phyloP scores from a whole-genome alignment of 2,329 filamentous ascomycete genomes.

The Aspergillus phoenicis region DNA sequence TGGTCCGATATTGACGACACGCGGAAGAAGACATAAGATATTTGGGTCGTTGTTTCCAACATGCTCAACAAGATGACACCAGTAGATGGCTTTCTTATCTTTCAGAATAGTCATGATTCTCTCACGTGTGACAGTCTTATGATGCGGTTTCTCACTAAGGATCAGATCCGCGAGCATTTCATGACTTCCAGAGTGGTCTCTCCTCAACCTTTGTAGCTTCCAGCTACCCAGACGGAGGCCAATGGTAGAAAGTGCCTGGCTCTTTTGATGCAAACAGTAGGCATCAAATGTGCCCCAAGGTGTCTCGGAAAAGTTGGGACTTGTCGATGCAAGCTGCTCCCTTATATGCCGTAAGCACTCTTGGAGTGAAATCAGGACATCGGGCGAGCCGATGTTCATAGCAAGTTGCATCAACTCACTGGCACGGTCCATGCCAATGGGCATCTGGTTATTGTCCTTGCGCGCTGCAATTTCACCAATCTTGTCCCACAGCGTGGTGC shows the following conservation, averaged over 20 bases:
- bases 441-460: background rate
- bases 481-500: background rate
- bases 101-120: background rate
- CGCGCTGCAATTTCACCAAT: background rate
- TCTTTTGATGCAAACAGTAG: background rate
- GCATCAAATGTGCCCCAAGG: background rate
- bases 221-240: background rate
- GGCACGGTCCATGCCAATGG: background rate
- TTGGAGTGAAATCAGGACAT: background rate
- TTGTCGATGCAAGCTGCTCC: background rate
- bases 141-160: background rate
- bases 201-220: background rate
- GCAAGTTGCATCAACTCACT: background rate
- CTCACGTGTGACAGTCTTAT: background rate
- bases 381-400: background rate
- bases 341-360: background rate
- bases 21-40: background rate
- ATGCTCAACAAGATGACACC: background rate
- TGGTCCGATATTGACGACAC: background rate
- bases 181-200: background rate
- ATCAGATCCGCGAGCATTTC: background rate
- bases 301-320: background rate
- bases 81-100: background rate
- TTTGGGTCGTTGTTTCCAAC: background rate
- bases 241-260: background rate